These are phyloP conservation scores for Pyrenophora seminiperda DNA, from an alignment of 2,329 filamentous ascomycete genomes.

Conservation along the genomic window DNA sequence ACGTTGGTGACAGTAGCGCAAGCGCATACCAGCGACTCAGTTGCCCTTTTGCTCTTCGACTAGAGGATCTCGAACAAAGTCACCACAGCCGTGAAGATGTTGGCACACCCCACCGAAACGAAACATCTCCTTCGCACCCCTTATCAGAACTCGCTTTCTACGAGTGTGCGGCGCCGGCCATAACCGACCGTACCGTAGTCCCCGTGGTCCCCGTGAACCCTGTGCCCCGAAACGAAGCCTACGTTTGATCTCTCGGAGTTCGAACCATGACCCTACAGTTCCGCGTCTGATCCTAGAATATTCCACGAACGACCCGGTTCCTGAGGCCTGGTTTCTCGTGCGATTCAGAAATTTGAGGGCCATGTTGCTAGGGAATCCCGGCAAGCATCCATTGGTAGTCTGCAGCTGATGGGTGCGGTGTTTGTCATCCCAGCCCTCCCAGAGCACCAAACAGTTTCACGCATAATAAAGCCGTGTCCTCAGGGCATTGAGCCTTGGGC, in stretches of 20 bases:
- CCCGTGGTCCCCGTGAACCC: neutral
- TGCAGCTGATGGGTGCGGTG: slow-evolving; percentile 25
- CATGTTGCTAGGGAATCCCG: slow-evolving; percentile 1
- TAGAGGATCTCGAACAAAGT: too few relatives aligned
- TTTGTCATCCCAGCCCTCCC: slow-evolving; percentile 23
- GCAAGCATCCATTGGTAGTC: slow-evolving; percentile 9
- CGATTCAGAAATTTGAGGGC: neutral
- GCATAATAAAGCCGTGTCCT: slow-evolving; percentile 12
- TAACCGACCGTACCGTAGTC: too few relatives aligned
- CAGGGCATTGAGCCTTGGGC: slow-evolving; percentile 6
- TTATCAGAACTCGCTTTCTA: too few relatives aligned
- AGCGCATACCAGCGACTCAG: too few relatives aligned
- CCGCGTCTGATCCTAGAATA: neutral
- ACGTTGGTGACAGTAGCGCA: too few relatives aligned
- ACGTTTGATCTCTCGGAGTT: slow-evolving; percentile 1
- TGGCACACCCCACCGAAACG: too few relatives aligned
- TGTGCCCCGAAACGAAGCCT: slow-evolving; percentile 1
- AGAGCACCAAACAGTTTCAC: slow-evolving; percentile 23
- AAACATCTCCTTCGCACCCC: too few relatives aligned
- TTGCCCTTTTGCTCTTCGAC: too few relatives aligned
- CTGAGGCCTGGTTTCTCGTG: neutral
- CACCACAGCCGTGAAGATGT: too few relatives aligned
- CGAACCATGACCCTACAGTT: neutral
- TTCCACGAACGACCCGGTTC: neutral
- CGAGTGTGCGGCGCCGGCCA: too few relatives aligned